Evolutionary conservation across 148 eudicot species (phyloP).

Genomic region (Pouteria glomerata): DNA sequence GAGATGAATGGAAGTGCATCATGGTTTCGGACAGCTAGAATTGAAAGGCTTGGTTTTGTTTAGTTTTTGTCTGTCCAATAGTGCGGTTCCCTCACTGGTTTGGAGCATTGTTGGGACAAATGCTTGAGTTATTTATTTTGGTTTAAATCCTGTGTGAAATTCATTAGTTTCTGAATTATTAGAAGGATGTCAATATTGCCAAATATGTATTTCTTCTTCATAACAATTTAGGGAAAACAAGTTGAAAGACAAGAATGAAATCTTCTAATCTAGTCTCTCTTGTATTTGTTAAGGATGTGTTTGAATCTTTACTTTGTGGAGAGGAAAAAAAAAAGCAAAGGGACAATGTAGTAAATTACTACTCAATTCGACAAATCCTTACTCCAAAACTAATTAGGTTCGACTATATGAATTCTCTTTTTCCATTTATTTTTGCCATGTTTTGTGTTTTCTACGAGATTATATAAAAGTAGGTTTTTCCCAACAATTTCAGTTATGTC

Average conservation of each 20-base stretch:
- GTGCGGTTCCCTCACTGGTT: background rate
- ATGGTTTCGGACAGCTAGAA: too few species aligned
- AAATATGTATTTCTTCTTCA: background rate
- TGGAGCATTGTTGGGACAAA: background rate
- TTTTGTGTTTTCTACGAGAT: too few species aligned
- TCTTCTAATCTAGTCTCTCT: background rate
- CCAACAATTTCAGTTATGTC: background rate
- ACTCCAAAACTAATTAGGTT: too few species aligned
- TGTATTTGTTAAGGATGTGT: background rate
- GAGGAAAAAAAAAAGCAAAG: too few species aligned
- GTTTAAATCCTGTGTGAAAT: background rate
- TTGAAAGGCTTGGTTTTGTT: background rate
- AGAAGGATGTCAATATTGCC: background rate
- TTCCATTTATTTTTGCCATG: too few species aligned
- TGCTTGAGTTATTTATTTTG: background rate
- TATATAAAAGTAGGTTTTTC: too few species aligned
- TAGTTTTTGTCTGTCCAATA: background rate
- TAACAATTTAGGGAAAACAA: background rate
- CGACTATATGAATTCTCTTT: too few species aligned
- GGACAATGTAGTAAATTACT: too few species aligned
- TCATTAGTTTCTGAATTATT: background rate
- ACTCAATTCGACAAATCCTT: too few species aligned
- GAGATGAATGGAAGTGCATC: too few species aligned
- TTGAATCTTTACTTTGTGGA: too few species aligned
- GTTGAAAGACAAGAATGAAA: background rate